Percentiles rank a stretch among this genome's conserved stretches.
Evolutionary conservation across 2,329 filamentous ascomycete species (phyloP).

Genomic region (Aspergillus versicolor): DNA sequence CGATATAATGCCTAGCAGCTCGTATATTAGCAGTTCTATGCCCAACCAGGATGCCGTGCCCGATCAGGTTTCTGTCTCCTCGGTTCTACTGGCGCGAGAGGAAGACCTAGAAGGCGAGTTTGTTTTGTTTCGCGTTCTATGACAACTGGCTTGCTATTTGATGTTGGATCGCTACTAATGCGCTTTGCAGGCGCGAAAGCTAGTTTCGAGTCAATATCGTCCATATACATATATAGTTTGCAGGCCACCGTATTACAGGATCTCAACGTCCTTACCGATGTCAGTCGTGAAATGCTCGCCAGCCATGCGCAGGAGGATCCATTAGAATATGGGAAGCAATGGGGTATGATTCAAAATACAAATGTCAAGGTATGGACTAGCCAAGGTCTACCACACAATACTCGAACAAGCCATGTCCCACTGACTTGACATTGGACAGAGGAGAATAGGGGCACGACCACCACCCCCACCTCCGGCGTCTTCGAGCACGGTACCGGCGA

Average conservation of each 20-base stretch:
- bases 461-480: conserved; percentile 31
- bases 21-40: conserved; percentile 66
- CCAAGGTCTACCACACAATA: neutral
- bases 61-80: conserved; percentile 55
- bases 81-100: conserved; percentile 68
- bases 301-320: conserved; percentile 60
- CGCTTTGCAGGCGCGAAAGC: conserved; percentile 59
- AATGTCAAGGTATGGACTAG: conserved; percentile 54
- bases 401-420: neutral
- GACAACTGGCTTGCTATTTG: neutral
- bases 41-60: conserved; percentile 52
- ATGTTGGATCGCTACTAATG: neutral
- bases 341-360: conserved; percentile 74
- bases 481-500: conserved; percentile 35
- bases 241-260: conserved; percentile 70
- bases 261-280: conserved; percentile 69
- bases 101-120: conserved; percentile 66
- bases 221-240: conserved; percentile 86
- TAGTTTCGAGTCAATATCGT: conserved; percentile 69
- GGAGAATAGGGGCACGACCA: conserved; percentile 48
- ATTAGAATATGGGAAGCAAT: conserved; percentile 58
- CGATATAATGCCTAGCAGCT: conserved; percentile 61
- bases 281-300: conserved; percentile 61
- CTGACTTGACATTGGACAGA: conserved; percentile 30
- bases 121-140: neutral